These are phyloP conservation scores for Azolla pinnata DNA, from an alignment of 75 land plant genomes.

Conservation along the genomic window DNA sequence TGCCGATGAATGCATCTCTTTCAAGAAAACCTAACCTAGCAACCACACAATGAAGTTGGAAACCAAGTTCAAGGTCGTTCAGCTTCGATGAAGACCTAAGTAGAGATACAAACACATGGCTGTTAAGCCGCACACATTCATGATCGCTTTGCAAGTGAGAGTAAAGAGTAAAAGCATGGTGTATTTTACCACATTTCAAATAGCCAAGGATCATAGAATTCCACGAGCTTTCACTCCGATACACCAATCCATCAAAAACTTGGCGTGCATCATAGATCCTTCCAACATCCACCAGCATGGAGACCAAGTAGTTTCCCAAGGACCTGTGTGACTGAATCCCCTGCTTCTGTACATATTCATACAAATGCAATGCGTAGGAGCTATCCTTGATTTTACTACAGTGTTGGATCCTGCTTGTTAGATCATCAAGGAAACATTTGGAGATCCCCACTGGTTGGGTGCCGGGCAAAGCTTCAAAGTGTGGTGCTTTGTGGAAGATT, in stretches of 20 bases:
- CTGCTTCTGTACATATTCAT: conserved; percentile 22
- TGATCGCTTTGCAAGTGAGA: background rate
- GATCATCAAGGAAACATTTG: too few species aligned
- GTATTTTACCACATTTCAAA: conserved; percentile 4
- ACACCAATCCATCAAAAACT: conserved; percentile 31
- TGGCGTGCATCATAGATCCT: background rate
- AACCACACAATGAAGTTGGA: background rate
- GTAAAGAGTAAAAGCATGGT: conserved; percentile 5
- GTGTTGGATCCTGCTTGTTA: too few species aligned
- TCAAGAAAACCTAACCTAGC: background rate
- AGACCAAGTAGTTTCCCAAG: background rate
- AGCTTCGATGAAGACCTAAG: too few species aligned
- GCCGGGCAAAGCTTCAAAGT: too few species aligned
- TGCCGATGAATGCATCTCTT: background rate
- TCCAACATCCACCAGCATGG: background rate
- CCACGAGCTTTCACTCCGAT: conserved; percentile 34
- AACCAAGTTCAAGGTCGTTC: background rate
- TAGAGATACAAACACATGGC: background rate
- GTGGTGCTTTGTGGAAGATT: too few species aligned
- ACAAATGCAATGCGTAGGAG: conserved; percentile 20
- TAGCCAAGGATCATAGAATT: conserved; percentile 38
- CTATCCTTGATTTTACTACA: background rate
- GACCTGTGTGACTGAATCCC: conserved; percentile 16
- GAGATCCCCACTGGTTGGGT: too few species aligned
- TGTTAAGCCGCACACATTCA: background rate